phyloP scores from a whole-genome alignment of 192 early-diverging fungal species.

The Coemansia sp. region DNA sequence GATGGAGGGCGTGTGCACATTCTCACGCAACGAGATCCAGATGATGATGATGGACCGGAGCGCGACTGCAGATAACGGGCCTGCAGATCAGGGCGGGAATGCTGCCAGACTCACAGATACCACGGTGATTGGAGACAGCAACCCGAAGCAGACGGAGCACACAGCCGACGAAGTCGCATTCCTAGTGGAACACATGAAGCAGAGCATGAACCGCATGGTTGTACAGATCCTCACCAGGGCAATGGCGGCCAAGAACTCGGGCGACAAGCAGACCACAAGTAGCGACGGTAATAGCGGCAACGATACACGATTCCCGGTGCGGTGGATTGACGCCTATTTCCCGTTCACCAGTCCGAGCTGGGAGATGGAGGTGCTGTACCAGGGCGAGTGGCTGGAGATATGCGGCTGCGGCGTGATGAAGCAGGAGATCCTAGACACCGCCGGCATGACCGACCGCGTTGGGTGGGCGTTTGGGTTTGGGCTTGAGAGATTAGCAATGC shows the following conservation, averaged over 20 bases:
- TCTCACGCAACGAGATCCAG: conserved; percentile 37
- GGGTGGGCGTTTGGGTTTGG: conserved; percentile 99
- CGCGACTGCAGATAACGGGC: not conserved
- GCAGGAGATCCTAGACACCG: conserved; percentile 75
- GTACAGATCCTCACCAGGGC: conserved; percentile 62
- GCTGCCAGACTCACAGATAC: conserved; percentile 22
- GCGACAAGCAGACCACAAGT: not conserved
- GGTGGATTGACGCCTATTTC: conserved; percentile 94
- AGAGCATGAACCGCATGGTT: conserved; percentile 82
- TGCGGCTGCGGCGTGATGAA: conserved; percentile 90
- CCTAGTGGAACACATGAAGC: conserved; percentile 71
- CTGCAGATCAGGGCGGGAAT: not conserved
- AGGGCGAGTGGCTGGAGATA: conserved; percentile 93
- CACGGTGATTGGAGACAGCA: conserved; percentile 59
- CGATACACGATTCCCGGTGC: conserved; percentile 64
- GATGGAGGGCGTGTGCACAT: conserved; percentile 87
- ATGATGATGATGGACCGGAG: not conserved
- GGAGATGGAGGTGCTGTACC: conserved; percentile 95
- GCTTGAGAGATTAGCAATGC: conserved; percentile 93
- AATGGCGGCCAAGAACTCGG: conserved; percentile 23
- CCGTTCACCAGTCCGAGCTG: conserved; percentile 96
- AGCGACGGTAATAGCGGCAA: not conserved
- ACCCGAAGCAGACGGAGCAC: conserved; percentile 78
- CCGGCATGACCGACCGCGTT: conserved; percentile 70
- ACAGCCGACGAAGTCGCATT: conserved; percentile 58